Evolutionary conservation across 1,284 basidiomycete species (phyloP).

Genomic region (Polyporus tsugae): DNA sequence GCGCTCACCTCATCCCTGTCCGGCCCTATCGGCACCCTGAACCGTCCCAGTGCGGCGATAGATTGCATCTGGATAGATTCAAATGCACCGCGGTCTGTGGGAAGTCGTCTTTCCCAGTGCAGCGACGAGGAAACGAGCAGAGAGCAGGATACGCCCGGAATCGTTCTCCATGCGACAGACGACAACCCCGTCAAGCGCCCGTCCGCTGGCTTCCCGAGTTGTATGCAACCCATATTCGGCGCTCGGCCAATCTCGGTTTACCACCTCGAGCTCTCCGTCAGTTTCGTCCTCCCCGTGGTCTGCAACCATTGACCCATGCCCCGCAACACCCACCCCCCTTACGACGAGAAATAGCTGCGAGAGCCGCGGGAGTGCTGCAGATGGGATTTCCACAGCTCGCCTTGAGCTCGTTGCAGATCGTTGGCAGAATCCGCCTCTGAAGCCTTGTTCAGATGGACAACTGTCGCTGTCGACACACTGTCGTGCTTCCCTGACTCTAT

Average conservation of each 20-base stretch:
- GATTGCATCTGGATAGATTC: neutral
- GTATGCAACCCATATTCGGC: constrained; percentile 21
- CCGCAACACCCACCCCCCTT: neutral
- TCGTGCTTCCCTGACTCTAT: constrained; percentile 9
- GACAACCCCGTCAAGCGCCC: neutral
- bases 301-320: neutral
- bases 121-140: neutral
- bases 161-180: neutral
- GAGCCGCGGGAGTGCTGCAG: neutral
- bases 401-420: constrained; percentile 1
- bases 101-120: neutral
- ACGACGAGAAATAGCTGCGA: no score
- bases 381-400: neutral
- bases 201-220: constrained; percentile 17
- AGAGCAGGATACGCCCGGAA: constrained; percentile 6
- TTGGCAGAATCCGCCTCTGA: neutral
- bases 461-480: neutral
- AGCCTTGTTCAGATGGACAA: constrained; percentile 8
- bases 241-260: constrained; percentile 14
- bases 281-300: neutral
- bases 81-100: neutral
- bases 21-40: constrained; percentile 7
- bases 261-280: neutral
- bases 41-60: constrained; percentile 4
- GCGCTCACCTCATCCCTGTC: constrained; percentile 11